phyloP scores from a whole-genome alignment of 2,329 filamentous ascomycete species.

The Diaporthe destruens region DNA sequence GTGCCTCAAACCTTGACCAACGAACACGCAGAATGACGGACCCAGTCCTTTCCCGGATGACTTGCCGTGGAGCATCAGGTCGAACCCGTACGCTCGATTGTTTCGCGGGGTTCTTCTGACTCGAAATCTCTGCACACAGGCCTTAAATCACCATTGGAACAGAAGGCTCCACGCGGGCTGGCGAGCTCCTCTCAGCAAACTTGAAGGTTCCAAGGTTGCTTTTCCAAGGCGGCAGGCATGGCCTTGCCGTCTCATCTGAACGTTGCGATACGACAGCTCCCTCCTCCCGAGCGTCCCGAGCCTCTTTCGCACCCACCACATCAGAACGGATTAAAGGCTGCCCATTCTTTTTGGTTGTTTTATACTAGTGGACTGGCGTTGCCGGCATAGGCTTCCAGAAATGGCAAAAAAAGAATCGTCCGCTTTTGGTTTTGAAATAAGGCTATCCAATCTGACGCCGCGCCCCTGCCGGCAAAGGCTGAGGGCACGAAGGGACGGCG shows the following conservation, averaged over 20 bases:
- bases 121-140: constrained; percentile 4
- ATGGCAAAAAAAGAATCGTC: background rate
- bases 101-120: constrained; percentile 13
- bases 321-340: background rate
- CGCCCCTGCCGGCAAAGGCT: background rate
- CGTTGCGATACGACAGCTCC: constrained; percentile 26
- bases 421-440: background rate
- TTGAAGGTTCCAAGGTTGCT: background rate
- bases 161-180: background rate
- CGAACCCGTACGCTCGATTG: background rate
- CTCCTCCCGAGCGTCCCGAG: background rate
- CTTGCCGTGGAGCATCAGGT: constrained; percentile 17
- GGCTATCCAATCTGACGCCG: constrained; percentile 4
- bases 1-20: constrained; percentile 8
- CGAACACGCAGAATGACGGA: constrained; percentile 14
- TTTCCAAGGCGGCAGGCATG: constrained; percentile 11
- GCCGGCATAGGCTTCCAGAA: constrained; percentile 16
- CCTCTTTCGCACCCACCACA: background rate
- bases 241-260: constrained; percentile 34
- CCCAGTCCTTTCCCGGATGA: background rate
- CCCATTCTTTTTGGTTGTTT: constrained; percentile 16
- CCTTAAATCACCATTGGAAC: constrained; percentile 13
- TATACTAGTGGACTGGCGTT: too few species aligned
- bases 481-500: background rate
- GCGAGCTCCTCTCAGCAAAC: background rate